Conservation (phyloP, 2,329 filamentous ascomycete genomes). For the Pestalotiopsis sp. region DNA sequence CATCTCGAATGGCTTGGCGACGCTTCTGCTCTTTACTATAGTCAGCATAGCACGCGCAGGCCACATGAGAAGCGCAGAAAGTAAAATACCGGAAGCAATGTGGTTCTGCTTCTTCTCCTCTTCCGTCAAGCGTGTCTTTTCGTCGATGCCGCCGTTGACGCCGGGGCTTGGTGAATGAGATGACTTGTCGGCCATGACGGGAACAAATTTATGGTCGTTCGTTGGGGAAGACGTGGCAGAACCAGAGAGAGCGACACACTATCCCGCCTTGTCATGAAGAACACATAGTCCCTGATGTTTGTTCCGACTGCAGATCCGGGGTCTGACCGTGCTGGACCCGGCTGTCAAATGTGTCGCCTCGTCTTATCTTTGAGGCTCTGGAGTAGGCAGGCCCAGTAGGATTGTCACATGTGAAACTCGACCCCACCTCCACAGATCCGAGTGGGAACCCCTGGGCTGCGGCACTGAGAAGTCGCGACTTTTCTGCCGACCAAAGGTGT, state of each 20-base stretch:
- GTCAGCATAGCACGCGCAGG: not conserved
- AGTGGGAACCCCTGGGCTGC: not conserved
- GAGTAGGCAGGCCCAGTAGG: not conserved
- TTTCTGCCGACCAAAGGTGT: too few relatives aligned
- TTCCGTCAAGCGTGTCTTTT: slow-evolving; percentile 52
- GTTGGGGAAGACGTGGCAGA: not conserved
- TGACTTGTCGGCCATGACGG: slow-evolving; percentile 23
- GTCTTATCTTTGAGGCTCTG: not conserved
- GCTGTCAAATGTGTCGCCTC: not conserved
- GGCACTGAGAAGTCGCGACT: not conserved
- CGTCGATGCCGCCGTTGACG: slow-evolving; percentile 30
- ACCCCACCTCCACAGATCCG: slow-evolving; percentile 1
- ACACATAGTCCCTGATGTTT: not conserved
- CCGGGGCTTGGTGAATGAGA: slow-evolving; percentile 23
- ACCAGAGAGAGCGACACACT: not conserved
- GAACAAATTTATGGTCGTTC: not conserved
- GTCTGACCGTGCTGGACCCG: not conserved
- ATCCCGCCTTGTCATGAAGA: not conserved
- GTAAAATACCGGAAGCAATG: slow-evolving; percentile 48
- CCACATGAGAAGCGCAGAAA: not conserved
- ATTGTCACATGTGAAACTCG: slow-evolving; percentile 8
- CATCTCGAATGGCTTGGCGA: slow-evolving; percentile 74
- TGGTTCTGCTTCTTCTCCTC: slow-evolving; percentile 58
- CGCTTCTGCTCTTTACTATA: slow-evolving; percentile 52
- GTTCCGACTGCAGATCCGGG: not conserved